These are phyloP conservation scores for Aspergillus japonicus DNA, from an alignment of 2,329 filamentous ascomycete genomes.

Conservation along the genomic window DNA sequence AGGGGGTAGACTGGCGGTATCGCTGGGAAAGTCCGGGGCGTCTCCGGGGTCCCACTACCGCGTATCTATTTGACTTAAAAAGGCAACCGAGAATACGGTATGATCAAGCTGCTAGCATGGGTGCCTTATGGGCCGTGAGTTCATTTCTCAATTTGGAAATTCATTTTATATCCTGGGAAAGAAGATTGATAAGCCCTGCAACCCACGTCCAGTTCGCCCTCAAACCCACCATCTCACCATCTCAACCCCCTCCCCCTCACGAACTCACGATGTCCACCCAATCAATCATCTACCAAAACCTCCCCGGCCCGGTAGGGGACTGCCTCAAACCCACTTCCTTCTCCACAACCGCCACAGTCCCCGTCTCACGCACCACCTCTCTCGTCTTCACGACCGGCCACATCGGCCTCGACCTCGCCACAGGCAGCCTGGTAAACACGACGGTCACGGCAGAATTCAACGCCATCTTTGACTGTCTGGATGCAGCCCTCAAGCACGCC, in stretches of 20 bases:
- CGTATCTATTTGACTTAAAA: not conserved
- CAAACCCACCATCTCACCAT: not conserved
- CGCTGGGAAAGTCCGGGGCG: too few species aligned
- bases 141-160: too few species aligned
- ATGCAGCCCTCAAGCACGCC: slow-evolving; percentile 15
- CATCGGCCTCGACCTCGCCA: slow-evolving; percentile 1
- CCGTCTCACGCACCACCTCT: not conserved
- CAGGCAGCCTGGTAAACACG: not conserved
- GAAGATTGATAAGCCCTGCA: too few species aligned
- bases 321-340: slow-evolving; percentile 9
- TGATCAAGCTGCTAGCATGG: too few species aligned
- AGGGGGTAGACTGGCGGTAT: too few species aligned
- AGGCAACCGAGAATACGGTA: not conserved
- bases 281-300: slow-evolving; percentile 9
- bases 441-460: slow-evolving; percentile 1
- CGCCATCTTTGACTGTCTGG: slow-evolving; percentile 18
- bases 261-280: not conserved
- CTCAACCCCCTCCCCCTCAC: not conserved
- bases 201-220: not conserved
- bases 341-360: slow-evolving; percentile 13
- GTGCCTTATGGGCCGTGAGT: too few species aligned
- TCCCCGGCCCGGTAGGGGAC: slow-evolving; percentile 15
- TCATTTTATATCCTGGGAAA: too few species aligned
- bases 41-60: too few species aligned
- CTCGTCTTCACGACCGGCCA: slow-evolving; percentile 8